Evolutionary conservation across 2,329 filamentous ascomycete genomes (phyloP), one percentile per base, ranked within the genome.

Genomic region (Sclerotinia trifoliorum): DNA sequence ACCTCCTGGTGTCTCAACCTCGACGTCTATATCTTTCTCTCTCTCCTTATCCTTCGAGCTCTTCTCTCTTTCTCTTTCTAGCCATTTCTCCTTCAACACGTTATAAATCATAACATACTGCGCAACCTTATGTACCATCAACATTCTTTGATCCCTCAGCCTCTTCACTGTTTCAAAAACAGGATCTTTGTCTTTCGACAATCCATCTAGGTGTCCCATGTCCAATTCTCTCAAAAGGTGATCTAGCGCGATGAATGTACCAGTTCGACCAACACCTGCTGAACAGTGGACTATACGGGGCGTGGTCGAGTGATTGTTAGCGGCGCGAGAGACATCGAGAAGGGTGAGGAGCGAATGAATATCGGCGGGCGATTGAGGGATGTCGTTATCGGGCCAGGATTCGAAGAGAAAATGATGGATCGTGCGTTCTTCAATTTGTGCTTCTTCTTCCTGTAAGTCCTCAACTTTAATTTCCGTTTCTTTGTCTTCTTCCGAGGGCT

Each of bases 261-360:
- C 94, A 0, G 94, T 98, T 26, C 94, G 89, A 0, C 94, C 94
- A 78, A 95, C 97, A 0, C 95, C 94, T 3, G 94, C 94, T 63
- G 92, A 96, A 80, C 94, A 98, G 77, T 98, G 94, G 0, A 98
- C 93, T 35, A 98, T 64, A 15, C 71, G 64, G 7, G 70, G 67
- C 1, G 32, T 52, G 32, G 60, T 42, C 29, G 42, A 35, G 48
- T 63, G 32, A n/a, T 65, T 65, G 60, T 66, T 48, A 35, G 39
- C 60, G 24, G 44, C 24, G n/a, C 69, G 64, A 1, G 70, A 68
- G 42, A 69, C 60, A 1, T 64, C 52, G 26, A 70, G 64, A 5
- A 72, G 64, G 42, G 66, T 17, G 6, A 72, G 46, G 3, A 72
- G 61, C 5, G 61, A 66, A n/a, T 66, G 51, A 24, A 65, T 64